Evolutionary conservation across 805 yeast genomes (phyloP), one percentile per base, ranked within the genome.

Genomic region (Candida wancherniae): DNA sequence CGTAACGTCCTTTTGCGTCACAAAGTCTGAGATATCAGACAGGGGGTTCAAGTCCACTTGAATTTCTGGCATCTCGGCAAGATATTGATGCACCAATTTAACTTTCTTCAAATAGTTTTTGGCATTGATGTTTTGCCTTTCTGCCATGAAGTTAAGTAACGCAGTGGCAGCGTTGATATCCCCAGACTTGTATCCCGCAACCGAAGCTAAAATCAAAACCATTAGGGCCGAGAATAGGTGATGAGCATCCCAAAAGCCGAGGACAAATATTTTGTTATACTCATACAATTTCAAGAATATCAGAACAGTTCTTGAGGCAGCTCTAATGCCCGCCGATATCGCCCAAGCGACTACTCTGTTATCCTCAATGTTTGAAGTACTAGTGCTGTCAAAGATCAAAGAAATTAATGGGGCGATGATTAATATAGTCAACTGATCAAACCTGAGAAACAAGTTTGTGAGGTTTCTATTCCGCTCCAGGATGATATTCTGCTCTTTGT

Each of bases 241-340:
- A 37, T 59, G 65, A 26, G 59, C 44, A 34, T 64, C 70, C 64
- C 67, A 63, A 33, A 53, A 61, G 2, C 69, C 70, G 11, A 57
- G 40, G 13, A 48, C 40, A 32, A 62, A 62, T 9, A 61, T 36
- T 25, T 55, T 45, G n/a, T 51, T 37, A 29, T 47, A 37, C 19
- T 50, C 50, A 24, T 50, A 56, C 24, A 63, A 44, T 30, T 57
- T 50, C 19, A 49, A 24, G 4, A 58, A 27, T 4, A 62, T 47
- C 30, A 58, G 56, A 13, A 63, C 49, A 3, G 58, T 53, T 12
- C 57, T 31, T 31, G 54, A 42, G 3, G 67, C 54, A 0, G 59
- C 52, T 13, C 44, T 39, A 4, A 60, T 39, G 7, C 61, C 53
- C 29, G 48, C 52, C 13, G 55, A 44, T 6, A 62, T 48, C 5